phyloP scores from a whole-genome alignment of 75 land plant genomes.

The Cupressus sempervirens region DNA sequence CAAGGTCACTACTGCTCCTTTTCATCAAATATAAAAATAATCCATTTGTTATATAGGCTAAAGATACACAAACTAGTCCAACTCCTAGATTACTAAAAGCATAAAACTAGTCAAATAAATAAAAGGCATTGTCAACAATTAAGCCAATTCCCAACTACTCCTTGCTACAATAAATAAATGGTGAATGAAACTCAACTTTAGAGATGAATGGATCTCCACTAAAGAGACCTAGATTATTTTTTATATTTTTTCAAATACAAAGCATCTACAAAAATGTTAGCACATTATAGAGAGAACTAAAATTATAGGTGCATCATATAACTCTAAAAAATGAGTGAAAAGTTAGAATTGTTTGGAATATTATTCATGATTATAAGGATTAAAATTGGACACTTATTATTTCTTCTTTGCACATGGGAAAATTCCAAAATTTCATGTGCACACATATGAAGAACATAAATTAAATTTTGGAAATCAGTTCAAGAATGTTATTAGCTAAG shows the following conservation, averaged over 20 bases:
- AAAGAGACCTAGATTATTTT: not conserved
- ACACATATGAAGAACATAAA: too few relatives aligned
- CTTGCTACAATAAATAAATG: constrained; percentile 16
- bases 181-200: not conserved
- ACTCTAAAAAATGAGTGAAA: too few relatives aligned
- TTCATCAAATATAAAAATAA: constrained; percentile 29
- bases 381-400: too few relatives aligned
- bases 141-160: constrained; percentile 27
- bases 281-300: not conserved
- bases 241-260: not conserved
- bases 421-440: too few relatives aligned
- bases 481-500: too few relatives aligned
- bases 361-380: too few relatives aligned
- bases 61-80: constrained; percentile 32
- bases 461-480: too few relatives aligned
- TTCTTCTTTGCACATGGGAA: too few relatives aligned
- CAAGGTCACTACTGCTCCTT: constrained; percentile 16
- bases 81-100: constrained; percentile 30
- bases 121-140: constrained; percentile 28
- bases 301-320: not conserved
- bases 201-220: not conserved
- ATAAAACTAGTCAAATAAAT: constrained; percentile 12
- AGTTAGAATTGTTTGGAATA: too few relatives aligned
- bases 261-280: not conserved
- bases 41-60: constrained; percentile 50